Evolutionary conservation across 768 basidiomycete genomes (phyloP).

Genomic region (Trametes punicea): DNA sequence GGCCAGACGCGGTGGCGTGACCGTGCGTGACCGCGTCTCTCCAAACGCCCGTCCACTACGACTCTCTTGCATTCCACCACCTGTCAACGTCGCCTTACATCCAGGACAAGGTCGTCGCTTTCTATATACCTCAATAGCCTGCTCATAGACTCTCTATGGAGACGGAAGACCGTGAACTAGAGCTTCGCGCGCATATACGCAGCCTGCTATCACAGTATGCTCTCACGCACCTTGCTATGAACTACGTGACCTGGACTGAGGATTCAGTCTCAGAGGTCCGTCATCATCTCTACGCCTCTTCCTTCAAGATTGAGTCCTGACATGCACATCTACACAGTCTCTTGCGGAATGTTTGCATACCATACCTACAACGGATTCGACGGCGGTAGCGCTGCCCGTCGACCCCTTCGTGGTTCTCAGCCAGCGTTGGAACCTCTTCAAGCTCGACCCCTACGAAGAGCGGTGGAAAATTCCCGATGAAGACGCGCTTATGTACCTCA

Average conservation of each 20-base stretch:
- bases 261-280: conserved; percentile 44
- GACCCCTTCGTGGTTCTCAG: conserved; percentile 52
- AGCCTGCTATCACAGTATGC: conserved; percentile 53
- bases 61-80: no score
- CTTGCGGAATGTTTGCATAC: conserved; percentile 37
- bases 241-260: conserved; percentile 55
- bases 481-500: conserved; percentile 9
- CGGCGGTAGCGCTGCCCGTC: conserved; percentile 47
- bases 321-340: conserved; percentile 33
- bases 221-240: conserved; percentile 48
- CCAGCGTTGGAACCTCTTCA: conserved; percentile 32
- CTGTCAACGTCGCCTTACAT: no score
- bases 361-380: conserved; percentile 49
- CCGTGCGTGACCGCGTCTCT: no score
- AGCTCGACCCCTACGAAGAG: conserved; percentile 44
- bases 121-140: no score
- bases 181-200: conserved; percentile 46
- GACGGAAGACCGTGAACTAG: conserved; percentile 20
- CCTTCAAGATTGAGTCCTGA: neutral
- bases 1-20: no score
- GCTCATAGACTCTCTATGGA: neutral
- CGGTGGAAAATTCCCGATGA: conserved; percentile 32
- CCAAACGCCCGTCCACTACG: no score
- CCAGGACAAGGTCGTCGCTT: no score
- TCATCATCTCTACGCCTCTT: neutral